phyloP scores from a whole-genome alignment of 768 basidiomycete species.

The Mycena kentingensis region DNA sequence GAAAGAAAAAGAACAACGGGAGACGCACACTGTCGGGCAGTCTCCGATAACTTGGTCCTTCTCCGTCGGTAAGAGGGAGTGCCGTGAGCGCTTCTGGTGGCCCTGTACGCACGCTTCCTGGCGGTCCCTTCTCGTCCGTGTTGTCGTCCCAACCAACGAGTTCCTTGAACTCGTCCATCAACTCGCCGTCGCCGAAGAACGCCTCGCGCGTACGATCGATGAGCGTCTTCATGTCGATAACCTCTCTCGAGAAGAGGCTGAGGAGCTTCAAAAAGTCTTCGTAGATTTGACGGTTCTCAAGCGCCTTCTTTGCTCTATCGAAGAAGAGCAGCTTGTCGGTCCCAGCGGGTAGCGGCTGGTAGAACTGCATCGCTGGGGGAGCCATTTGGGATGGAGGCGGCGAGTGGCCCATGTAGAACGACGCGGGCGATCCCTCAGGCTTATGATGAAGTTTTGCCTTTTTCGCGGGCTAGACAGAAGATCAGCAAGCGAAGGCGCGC shows the following conservation, averaged over 20 bases:
- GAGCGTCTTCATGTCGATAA: slow-evolving; percentile 83
- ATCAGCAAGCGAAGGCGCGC: neutral
- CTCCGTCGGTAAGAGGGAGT: slow-evolving; percentile 77
- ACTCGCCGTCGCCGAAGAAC: slow-evolving; percentile 81
- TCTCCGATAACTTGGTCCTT: slow-evolving; percentile 92
- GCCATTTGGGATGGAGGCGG: slow-evolving; percentile 38
- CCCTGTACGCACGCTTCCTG: slow-evolving; percentile 74
- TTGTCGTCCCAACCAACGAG: slow-evolving; percentile 80
- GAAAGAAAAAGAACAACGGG: slow-evolving; percentile 22
- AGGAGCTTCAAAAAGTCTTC: slow-evolving; percentile 96
- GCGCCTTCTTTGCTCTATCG: slow-evolving; percentile 82
- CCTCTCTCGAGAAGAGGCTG: slow-evolving; percentile 86
- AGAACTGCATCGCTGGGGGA: slow-evolving; percentile 26
- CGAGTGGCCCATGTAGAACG: slow-evolving; percentile 49
- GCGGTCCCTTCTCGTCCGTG: slow-evolving; percentile 69
- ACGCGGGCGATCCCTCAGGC: slow-evolving; percentile 54
- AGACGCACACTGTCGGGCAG: slow-evolving; percentile 80
- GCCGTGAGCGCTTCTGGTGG: slow-evolving; percentile 79
- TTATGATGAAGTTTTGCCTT: slow-evolving; percentile 65
- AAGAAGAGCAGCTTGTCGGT: slow-evolving; percentile 89
- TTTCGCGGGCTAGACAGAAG: slow-evolving; percentile 49
- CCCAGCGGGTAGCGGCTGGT: slow-evolving; percentile 27
- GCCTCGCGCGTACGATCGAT: slow-evolving; percentile 73
- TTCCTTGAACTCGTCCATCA: slow-evolving; percentile 83
- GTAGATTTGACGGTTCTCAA: slow-evolving; percentile 76